phyloP scores from a whole-genome alignment of 257 asterid species.

The Nyctanthes arbortristis region DNA sequence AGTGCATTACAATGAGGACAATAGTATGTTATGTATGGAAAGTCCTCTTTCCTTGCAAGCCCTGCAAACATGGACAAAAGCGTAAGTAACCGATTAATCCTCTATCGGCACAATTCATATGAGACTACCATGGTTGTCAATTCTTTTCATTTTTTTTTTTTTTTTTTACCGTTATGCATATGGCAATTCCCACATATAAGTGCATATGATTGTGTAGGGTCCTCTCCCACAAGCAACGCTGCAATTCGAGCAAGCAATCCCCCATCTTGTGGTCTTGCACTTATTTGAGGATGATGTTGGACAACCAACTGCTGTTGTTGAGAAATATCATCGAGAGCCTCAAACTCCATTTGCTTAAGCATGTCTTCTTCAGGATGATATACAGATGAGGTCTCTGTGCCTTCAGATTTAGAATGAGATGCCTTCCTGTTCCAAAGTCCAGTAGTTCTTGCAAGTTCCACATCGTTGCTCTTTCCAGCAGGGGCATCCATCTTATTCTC shows the following conservation, averaged over 20 bases:
- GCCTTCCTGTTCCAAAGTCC: constrained; percentile 69
- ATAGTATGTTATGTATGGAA: constrained; percentile 74
- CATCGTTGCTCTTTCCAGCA: constrained; percentile 57
- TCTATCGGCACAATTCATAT: not conserved
- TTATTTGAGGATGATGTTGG: constrained; percentile 56
- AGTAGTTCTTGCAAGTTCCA: constrained; percentile 43
- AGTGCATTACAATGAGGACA: constrained; percentile 88
- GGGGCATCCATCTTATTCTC: constrained; percentile 42
- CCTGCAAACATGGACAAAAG: constrained; percentile 48
- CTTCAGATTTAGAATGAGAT: constrained; percentile 28
- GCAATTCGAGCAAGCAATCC: constrained; percentile 83
- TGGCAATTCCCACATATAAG: constrained; percentile 82
- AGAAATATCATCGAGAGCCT: constrained; percentile 32
- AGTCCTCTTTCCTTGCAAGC: constrained; percentile 86
- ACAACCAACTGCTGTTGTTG: constrained; percentile 60
- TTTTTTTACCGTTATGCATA: constrained; percentile 82
- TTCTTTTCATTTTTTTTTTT: no score
- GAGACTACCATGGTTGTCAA: not conserved
- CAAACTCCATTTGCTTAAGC: constrained; percentile 31
- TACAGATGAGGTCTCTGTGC: constrained; percentile 23
- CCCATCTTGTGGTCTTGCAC: constrained; percentile 43
- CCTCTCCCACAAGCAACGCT: constrained; percentile 89
- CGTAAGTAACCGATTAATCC: not conserved
- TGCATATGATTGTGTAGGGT: constrained; percentile 74
- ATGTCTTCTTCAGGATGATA: constrained; percentile 41